Evolutionary conservation across 2,329 filamentous ascomycete genomes (phyloP), one percentile per base, ranked within the genome.

Genomic region (Alternaria postmessia): DNA sequence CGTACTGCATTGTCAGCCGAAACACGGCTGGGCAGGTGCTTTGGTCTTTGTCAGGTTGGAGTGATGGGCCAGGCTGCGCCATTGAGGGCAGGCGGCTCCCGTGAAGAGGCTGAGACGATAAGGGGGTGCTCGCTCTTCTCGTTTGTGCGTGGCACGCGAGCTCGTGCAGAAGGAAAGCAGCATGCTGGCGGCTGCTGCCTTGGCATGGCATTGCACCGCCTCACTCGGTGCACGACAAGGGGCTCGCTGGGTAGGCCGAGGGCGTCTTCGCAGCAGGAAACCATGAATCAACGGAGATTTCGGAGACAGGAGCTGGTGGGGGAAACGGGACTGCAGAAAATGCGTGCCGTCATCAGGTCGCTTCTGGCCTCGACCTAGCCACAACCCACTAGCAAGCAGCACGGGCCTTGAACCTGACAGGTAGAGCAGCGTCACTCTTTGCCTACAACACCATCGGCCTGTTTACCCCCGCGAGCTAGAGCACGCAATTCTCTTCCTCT

Each of bases 111-210:
- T 34, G 58, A 43, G 54, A 43, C 20, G 38, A 49, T 59, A 47
- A 24, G 32, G 52, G 34, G 34, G 6, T 14, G 18, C 28, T 28
- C 16, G 28, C 28, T 30, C 28, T 30, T 30, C 28, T 30, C 28
- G 54, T 42, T 42, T 58, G 64, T 69, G 61, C 42, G 51, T 54
- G 64, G 63, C 70, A 70, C 67, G 67, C 68, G 67, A 70, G 66
- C 69, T 59, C 44, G 46, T 59, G 61, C 58, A 48, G 11, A 20
- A 30, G 20, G 30, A 55, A 46, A 49, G 30, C 22, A 18, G 48
- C 22, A 26, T 34, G 30, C 43, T 49, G 48, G 54, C 57, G 54
- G 55, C 60, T 51, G 48, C 59, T 61, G 58, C 59, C 57, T 64
- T 53, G 57, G 51, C 53, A 57, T 41, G 34, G 54, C 54, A 57